These are phyloP conservation scores for Hericium erinaceus DNA, from an alignment of 768 basidiomycete genomes.

Conservation along the genomic window DNA sequence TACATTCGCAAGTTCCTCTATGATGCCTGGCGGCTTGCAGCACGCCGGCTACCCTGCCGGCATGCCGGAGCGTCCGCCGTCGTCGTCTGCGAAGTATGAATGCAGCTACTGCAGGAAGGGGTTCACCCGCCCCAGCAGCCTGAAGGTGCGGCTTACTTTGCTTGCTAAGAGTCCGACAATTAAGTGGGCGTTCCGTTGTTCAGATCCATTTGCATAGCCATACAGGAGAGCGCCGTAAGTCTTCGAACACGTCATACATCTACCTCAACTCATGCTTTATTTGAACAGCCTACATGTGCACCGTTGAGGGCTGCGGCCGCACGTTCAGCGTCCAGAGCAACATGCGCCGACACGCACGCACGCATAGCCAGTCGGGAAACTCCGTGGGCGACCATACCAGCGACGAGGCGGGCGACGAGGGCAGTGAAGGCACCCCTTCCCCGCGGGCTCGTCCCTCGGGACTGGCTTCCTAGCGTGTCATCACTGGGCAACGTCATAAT, in stretches of 20 bases:
- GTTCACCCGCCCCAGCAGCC: slow-evolving; percentile 75
- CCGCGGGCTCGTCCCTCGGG: slow-evolving; percentile 2
- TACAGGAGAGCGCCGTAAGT: slow-evolving; percentile 78
- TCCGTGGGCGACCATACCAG: slow-evolving; percentile 7
- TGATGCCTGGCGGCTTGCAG: neutral
- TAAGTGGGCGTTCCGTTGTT: slow-evolving; percentile 3
- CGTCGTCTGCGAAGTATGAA: slow-evolving; percentile 52
- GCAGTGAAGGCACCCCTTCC: slow-evolving; percentile 9
- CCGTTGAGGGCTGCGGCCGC: slow-evolving; percentile 65
- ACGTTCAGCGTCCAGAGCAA: slow-evolving; percentile 84
- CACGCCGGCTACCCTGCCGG: neutral
- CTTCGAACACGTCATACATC: neutral
- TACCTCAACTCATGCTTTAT: slow-evolving; percentile 3
- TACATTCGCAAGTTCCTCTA: neutral
- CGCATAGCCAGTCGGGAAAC: slow-evolving; percentile 35
- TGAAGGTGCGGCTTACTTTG: slow-evolving; percentile 43
- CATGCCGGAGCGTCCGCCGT: slow-evolving; percentile 5
- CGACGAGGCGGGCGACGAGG: slow-evolving; percentile 12
- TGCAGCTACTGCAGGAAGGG: slow-evolving; percentile 74
- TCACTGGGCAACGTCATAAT: neutral
- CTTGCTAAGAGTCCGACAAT: neutral
- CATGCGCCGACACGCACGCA: slow-evolving; percentile 79
- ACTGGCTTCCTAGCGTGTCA: neutral
- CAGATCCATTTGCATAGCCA: slow-evolving; percentile 82
- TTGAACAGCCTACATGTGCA: slow-evolving; percentile 60